Base-by-base conservation (phyloP, 768 basidiomycete genomes). In the Leccinum longicurvipes region DNA sequence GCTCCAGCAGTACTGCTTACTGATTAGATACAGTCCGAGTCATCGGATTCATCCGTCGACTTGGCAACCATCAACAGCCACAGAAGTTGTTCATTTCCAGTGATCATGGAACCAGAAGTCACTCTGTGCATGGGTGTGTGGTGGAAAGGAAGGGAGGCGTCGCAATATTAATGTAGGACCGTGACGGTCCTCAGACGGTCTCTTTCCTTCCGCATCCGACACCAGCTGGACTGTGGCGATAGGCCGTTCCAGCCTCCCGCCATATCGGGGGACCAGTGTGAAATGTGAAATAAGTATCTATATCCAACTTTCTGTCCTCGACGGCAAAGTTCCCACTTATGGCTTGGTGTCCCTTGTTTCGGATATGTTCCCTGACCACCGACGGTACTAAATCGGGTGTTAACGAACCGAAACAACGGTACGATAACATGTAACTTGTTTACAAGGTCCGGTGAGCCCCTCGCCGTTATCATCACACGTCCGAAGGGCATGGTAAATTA, bases 371-470 rank as follows among this genome's bases (percentile, higher is more conserved):
- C 19, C 14, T 45, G 64, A 47, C 32, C 36, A 53, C 56, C 54
- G 44, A 44, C 36, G 45, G 47, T 14, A 15, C 54, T 9, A 32
- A 19, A 19, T 48, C 14, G 19, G 53, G 60, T 28, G 46, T 58
- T 49, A 53, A 64, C 60, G 67, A 60, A 59, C 67, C 67, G 55
- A 57, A 31, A 58, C n/a, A 60, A 41, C 24, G 67, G 67, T 59
- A 66, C 47, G 51, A 61, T 24, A 15, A 56, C 58, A 63, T 56
- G 63, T 58, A 54, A 34, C 32, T 31, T 31, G 31, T 31, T 17
- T 17, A 15, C 4, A 36, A n/a, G 61, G 48, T 60, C 57, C 57
- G 53, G 42, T 41, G 21, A 39, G 36, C 36, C 17, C 34, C 34
- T 9, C 42, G 21, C 29, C 49, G 46, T 63, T 60, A 63, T 60